A percentile compares a stretch with the other conserved stretches of the same genome.
Conservation (phyloP, 2,329 filamentous ascomycete genomes). For the Alternaria metachromatica region DNA sequence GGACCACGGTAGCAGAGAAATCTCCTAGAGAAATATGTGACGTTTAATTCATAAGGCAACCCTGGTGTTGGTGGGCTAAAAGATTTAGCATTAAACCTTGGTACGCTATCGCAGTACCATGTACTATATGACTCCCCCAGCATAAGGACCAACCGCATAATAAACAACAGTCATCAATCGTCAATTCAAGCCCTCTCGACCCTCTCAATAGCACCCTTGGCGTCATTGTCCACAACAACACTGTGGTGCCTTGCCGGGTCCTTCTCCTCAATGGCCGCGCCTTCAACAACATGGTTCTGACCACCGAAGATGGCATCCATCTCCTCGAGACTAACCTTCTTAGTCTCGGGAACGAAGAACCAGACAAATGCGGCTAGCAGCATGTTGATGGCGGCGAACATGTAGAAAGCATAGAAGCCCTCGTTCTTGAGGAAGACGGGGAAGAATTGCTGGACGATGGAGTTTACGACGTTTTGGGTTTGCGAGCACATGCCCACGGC, state of each 20-base stretch:
- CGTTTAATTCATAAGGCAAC: neutral
- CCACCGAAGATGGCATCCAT: constrained; percentile 64
- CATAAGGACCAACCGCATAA: neutral
- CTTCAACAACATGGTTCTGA: constrained; percentile 63
- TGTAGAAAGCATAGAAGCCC: constrained; percentile 63
- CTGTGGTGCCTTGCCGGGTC: constrained; percentile 42
- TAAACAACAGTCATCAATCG: neutral
- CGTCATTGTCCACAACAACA: constrained; percentile 24
- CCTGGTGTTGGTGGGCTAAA: neutral
- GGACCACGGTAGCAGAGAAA: neutral
- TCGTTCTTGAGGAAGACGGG: constrained; percentile 68
- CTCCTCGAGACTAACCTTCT: constrained; percentile 60
- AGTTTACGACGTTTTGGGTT: constrained; percentile 67
- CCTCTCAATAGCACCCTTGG: constrained; percentile 27
- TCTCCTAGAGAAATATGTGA: neutral
- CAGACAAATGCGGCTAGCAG: constrained; percentile 51
- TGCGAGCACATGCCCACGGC: constrained; percentile 71
- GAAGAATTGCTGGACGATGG: constrained; percentile 74
- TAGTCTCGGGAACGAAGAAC: constrained; percentile 54
- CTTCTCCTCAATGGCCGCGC: constrained; percentile 56
- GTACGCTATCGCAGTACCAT: constrained; percentile 1
- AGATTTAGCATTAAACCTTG: neutral
- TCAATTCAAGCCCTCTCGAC: constrained; percentile 1
- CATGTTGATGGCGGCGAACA: constrained; percentile 59
- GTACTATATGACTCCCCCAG: neutral